These are phyloP conservation scores for Cafeteria roenbergensis DNA, from an alignment of 108 stramenopile genomes.

Conservation along the genomic window DNA sequence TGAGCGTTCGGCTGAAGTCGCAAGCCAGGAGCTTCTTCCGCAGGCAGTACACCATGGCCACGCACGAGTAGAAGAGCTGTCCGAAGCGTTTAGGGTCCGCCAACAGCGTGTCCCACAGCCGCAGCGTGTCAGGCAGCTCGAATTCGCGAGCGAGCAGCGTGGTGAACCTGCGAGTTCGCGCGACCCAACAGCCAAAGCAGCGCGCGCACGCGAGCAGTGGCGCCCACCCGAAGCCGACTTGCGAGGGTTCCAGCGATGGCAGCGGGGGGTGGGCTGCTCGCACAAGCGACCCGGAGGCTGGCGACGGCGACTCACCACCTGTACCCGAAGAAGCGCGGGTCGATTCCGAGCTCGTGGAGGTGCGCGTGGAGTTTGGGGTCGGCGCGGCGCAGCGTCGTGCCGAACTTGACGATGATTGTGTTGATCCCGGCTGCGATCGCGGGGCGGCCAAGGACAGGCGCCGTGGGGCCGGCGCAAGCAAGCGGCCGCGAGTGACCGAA, in stretches of 20 bases:
- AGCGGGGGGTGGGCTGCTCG: too few relatives aligned
- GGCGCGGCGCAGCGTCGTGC: constrained; percentile 55
- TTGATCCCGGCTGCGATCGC: too few relatives aligned
- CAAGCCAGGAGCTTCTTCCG: constrained; percentile 59
- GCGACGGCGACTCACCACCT: too few relatives aligned
- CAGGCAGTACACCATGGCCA: constrained; percentile 72
- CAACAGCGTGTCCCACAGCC: constrained; percentile 90
- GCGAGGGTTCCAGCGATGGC: too few relatives aligned
- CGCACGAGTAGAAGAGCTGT: constrained; percentile 73
- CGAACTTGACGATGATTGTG: too few relatives aligned
- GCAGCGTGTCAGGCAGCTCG: constrained; percentile 77
- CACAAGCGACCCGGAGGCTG: too few relatives aligned
- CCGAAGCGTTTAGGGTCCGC: constrained; percentile 72
- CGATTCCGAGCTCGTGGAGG: constrained; percentile 61
- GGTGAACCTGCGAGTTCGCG: constrained; percentile 91
- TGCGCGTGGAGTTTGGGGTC: constrained; percentile 73
- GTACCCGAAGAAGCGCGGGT: constrained; percentile 53
- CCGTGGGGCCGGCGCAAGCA: too few relatives aligned
- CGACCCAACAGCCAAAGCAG: too few relatives aligned
- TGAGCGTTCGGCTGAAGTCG: constrained; percentile 32
- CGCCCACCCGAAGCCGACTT: too few relatives aligned
- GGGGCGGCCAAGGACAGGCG: too few relatives aligned
- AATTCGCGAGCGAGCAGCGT: constrained; percentile 88
- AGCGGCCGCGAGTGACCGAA: too few relatives aligned
- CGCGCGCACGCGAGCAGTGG: too few relatives aligned